A percentile compares a stretch with the other conserved stretches of the same genome.
These are phyloP conservation scores for Halophytophthora polymorphica DNA, from an alignment of 352 stramenopile genomes.

Conservation along the genomic window DNA sequence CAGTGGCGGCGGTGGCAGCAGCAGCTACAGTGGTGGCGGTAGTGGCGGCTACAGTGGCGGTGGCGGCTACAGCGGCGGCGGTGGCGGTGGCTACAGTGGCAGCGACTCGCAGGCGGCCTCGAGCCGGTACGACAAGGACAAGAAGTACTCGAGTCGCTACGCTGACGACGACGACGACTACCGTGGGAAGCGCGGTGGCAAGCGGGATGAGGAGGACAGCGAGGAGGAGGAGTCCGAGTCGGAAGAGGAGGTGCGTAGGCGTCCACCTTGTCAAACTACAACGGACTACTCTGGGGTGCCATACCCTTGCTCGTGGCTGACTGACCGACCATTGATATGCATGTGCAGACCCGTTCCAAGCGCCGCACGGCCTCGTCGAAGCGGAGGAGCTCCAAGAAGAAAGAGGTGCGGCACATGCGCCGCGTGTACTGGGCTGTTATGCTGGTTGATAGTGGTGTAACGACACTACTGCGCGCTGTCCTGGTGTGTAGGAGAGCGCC, in stretches of 20 bases:
- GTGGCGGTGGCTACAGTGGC: conserved; percentile 16
- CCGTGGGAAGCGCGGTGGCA: conserved; percentile 27
- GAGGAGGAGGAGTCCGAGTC: conserved; percentile 70
- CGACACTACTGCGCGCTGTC: conserved; percentile 2
- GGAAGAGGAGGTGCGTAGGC: conserved; percentile 48
- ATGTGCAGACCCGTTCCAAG: conserved; percentile 27
- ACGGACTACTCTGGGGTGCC: too few relatives aligned
- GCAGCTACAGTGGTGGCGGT: conserved; percentile 34
- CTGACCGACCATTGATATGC: neutral
- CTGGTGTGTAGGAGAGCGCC: conserved; percentile 30
- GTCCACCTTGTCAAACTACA: neutral
- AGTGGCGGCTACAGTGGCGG: conserved; percentile 29
- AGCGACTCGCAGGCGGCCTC: conserved; percentile 23
- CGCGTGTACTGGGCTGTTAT: too few relatives aligned
- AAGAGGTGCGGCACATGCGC: conserved; percentile 59
- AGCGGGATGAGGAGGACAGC: conserved; percentile 39
- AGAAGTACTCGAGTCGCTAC: conserved; percentile 71
- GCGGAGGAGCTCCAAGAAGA: conserved; percentile 67
- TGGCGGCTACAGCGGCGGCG: conserved; percentile 30
- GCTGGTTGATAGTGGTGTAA: neutral
- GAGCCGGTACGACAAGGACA: conserved; percentile 56
- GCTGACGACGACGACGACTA: conserved; percentile 58
- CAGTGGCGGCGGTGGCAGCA: conserved; percentile 21
- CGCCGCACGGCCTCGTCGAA: conserved; percentile 65
- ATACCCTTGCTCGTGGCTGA: too few relatives aligned